A percentile compares a stretch with the other conserved stretches of the same genome.
Conservation (phyloP, 495 filamentous ascomycete species). For the Neurospora sp. region DNA sequence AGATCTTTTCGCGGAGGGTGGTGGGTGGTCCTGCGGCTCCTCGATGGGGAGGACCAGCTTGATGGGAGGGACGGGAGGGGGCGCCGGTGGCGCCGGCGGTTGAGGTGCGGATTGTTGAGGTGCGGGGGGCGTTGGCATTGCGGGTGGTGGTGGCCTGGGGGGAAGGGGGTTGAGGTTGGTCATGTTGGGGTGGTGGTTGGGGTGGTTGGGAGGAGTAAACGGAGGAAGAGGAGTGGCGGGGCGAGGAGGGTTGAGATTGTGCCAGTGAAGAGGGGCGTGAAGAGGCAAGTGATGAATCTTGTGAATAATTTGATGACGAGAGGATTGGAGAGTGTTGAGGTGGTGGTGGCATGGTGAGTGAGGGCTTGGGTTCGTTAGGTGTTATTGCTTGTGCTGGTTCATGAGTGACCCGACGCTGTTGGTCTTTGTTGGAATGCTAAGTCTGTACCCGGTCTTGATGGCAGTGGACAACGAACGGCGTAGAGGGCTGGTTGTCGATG, state of each 20-base stretch:
- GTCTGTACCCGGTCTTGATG: too few relatives aligned
- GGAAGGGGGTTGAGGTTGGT: neutral
- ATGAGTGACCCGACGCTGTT: neutral
- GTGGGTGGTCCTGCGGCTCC: slow-evolving; percentile 6
- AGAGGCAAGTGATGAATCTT: neutral
- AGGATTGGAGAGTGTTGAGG: neutral
- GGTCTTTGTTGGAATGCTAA: neutral
- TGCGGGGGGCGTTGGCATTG: neutral
- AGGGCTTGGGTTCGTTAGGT: neutral
- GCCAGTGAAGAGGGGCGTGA: neutral
- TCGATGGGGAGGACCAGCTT: neutral
- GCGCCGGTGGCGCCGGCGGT: neutral
- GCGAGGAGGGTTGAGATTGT: neutral
- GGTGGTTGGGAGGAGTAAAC: neutral
- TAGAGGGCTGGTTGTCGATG: too few relatives aligned
- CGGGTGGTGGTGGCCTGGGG: neutral
- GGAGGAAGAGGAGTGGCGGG: neutral
- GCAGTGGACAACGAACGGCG: too few relatives aligned
- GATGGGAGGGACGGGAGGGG: neutral
- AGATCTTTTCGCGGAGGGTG: slow-evolving; percentile 22
- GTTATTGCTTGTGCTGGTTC: neutral
- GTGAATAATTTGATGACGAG: neutral
- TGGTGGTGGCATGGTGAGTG: neutral
- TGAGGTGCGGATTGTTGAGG: neutral
- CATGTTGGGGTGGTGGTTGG: neutral